These are phyloP conservation scores for Karstenula rhodostoma DNA, from an alignment of 2,329 filamentous ascomycete genomes.

Conservation along the genomic window DNA sequence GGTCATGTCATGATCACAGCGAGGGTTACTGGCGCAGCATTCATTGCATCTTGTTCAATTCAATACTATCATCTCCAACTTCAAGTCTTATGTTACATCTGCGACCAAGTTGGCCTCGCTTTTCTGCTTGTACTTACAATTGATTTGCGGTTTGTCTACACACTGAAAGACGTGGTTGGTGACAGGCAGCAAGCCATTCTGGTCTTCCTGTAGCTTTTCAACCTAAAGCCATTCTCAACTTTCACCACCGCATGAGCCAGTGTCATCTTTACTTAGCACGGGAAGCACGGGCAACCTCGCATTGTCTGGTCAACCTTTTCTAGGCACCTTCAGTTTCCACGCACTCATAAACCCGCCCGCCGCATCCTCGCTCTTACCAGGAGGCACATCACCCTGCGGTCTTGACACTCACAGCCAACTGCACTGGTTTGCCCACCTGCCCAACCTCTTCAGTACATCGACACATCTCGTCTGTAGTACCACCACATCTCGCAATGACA, in stretches of 20 bases:
- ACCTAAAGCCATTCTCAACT: background rate
- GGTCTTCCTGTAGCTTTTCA: too few species aligned
- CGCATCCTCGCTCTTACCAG: background rate
- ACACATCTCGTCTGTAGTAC: background rate
- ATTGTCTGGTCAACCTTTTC: background rate
- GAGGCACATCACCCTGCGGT: background rate
- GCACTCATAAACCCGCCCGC: background rate
- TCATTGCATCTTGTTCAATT: too few species aligned
- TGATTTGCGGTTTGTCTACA: too few species aligned
- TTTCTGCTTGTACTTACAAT: too few species aligned
- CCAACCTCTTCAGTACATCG: too few species aligned
- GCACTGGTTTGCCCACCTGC: background rate
- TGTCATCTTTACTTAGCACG: background rate
- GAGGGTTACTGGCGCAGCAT: too few species aligned
- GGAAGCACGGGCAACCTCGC: background rate
- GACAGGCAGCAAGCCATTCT: too few species aligned
- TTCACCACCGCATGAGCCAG: background rate
- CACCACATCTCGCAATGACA: background rate
- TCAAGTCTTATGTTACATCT: too few species aligned
- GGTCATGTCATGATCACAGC: too few species aligned
- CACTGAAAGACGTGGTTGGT: too few species aligned
- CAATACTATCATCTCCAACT: too few species aligned
- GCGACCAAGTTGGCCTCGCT: too few species aligned
- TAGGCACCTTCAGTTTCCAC: background rate
- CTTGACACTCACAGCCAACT: background rate